Evolutionary conservation across 108 stramenopile species (phyloP).

Genomic region (Nannochloropsis salina): DNA sequence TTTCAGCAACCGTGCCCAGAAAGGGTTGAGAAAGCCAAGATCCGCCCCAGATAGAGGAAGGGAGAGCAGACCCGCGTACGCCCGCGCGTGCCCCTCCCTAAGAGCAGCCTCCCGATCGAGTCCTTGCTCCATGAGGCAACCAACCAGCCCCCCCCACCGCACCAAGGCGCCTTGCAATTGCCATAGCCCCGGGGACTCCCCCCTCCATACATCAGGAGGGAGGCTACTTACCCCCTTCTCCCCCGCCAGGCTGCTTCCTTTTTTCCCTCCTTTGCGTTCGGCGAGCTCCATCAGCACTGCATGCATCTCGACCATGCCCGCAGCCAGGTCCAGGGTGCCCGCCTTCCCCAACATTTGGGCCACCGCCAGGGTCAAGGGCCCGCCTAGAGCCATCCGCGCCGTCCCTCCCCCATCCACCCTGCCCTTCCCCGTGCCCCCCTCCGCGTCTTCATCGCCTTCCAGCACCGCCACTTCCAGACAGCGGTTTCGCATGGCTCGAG

Average conservation of each 20-base stretch:
- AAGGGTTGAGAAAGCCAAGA: background rate
- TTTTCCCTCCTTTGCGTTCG: conserved; percentile 1
- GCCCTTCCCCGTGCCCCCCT: background rate
- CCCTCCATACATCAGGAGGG: too few species aligned
- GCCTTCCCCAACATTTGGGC: background rate
- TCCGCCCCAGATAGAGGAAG: too few species aligned
- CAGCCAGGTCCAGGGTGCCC: background rate
- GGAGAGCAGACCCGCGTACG: background rate
- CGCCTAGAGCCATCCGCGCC: background rate
- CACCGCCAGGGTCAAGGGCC: background rate
- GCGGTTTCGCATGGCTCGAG: conserved; percentile 97
- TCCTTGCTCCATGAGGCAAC: background rate
- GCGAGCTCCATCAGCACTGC: conserved; percentile 8
- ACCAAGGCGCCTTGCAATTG: background rate
- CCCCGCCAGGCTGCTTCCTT: background rate
- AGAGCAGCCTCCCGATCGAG: background rate
- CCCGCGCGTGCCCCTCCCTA: background rate
- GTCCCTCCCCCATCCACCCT: background rate
- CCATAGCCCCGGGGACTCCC: background rate
- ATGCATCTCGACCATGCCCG: background rate
- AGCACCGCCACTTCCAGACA: conserved; percentile 80
- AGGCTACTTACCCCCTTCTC: background rate
- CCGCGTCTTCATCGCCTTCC: background rate
- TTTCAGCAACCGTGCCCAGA: background rate
- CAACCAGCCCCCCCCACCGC: background rate